Evolutionary conservation across 2,329 filamentous ascomycete genomes (phyloP), one percentile per base, ranked within the genome.

Genomic region (Myriosclerotinia duriaeana): DNA sequence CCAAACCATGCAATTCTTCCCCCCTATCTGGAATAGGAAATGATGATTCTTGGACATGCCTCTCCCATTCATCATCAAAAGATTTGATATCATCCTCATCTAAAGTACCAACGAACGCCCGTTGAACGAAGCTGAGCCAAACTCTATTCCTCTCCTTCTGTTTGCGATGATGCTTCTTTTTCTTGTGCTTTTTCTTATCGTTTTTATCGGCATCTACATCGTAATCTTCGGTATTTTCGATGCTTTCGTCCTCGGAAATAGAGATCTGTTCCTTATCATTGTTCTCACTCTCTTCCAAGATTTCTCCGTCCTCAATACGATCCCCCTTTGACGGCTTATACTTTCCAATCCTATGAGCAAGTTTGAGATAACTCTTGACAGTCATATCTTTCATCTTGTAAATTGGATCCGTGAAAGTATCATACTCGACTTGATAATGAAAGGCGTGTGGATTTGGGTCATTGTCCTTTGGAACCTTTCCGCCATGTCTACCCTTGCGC

Each of bases 331-430:
- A 69, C 0, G 78, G 75, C 66, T 76, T 78, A 59, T 79, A 80
- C 63, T 85, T 80, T 2, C 90, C 91, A 74, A 98, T 96, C 65
- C 89, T 84, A 69, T 89, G 86, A 14, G 95, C 95, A 58, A 98
- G 83, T 68, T 90, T 84, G 54, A 98, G 80, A 76, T 90, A 90
- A 76, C 87, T 96, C 69, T 86, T 84, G 63, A 97, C 90, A 0
- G 94, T 98, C 77, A 99, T 79, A 78, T 98, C 94, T 53, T 85
- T 82, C 72, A 97, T 78, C 68, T 86, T 84, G 76, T 93, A 97
- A 1, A 89, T 78, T 67, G 86, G 79, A 76, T 98, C 93, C 30
- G 88, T 84, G 65, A 86, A 89, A 0, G 93, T 98, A 76, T 88
- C 88, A 77, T 99, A 99, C 77, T 97, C 92, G 59, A 96, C 81